Percentiles rank a stretch among this genome's conserved stretches.
phyloP scores from a whole-genome alignment of 2,329 filamentous ascomycete genomes.

The Phialocephala subalpina region DNA sequence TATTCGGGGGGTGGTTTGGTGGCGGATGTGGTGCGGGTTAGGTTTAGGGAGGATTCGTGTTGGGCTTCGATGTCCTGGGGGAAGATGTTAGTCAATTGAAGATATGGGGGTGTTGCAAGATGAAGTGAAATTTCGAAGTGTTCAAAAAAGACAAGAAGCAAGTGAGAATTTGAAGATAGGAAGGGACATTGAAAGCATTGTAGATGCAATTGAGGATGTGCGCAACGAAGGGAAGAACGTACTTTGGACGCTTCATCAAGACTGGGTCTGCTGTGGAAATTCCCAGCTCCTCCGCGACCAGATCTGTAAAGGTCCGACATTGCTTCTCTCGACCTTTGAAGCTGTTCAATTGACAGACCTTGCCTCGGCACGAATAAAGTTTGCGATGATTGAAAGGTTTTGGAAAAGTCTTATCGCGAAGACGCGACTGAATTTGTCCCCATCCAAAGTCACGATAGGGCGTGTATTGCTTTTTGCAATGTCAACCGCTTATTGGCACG shows the following conservation, averaged over 20 bases:
- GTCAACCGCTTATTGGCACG: background rate
- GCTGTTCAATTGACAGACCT: background rate
- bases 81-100: background rate
- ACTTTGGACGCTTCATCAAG: conserved; percentile 49
- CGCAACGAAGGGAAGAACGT: conserved; percentile 13
- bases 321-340: conserved; percentile 3
- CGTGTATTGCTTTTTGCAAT: background rate
- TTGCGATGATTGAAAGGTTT: background rate
- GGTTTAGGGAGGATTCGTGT: conserved; percentile 9
- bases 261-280: conserved; percentile 63
- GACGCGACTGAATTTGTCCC: too few relatives aligned
- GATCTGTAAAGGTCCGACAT: conserved; percentile 46
- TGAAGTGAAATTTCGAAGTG: background rate
- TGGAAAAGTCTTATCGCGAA: background rate
- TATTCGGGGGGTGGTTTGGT: conserved; percentile 46
- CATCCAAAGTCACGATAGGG: background rate
- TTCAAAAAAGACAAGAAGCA: background rate
- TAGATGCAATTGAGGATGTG: conserved; percentile 31
- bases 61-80: conserved; percentile 43
- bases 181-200: background rate
- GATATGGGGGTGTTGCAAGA: background rate
- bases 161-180: background rate
- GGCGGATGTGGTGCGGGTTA: conserved; percentile 32
- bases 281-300: conserved; percentile 71
- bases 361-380: background rate